Evolutionary conservation across 1,284 basidiomycete species (phyloP).

Genomic region (Austropuccinia psidii): DNA sequence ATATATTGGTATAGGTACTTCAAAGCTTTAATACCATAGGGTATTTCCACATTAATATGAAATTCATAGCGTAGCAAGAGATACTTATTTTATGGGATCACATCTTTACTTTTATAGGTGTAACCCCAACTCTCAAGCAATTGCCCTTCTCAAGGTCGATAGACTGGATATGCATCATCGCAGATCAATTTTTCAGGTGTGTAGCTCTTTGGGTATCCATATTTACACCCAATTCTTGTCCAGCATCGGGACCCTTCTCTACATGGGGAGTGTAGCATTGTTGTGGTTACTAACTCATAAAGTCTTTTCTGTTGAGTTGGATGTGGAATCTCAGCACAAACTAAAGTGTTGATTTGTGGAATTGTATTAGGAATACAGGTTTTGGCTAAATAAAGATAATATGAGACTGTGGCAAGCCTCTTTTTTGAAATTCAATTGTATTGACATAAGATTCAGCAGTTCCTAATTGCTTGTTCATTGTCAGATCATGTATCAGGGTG

Average conservation of each 20-base stretch:
- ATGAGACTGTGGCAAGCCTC: no score
- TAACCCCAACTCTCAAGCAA: not conserved
- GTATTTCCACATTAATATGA: slow-evolving; percentile 24
- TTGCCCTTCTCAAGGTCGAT: not conserved
- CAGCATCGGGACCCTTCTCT: not conserved
- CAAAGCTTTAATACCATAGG: not conserved
- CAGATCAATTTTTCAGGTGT: not conserved
- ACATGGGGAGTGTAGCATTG: not conserved
- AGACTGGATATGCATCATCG: not conserved
- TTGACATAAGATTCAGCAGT: slow-evolving; percentile 48
- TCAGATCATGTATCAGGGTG: no score
- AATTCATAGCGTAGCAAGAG: not conserved
- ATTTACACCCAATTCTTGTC: not conserved
- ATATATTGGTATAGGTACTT: slow-evolving; percentile 20
- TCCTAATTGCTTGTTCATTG: slow-evolving; percentile 47
- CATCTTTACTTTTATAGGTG: not conserved
- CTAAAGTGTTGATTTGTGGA: not conserved
- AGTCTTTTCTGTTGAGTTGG: not conserved
- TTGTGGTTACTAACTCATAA: not conserved
- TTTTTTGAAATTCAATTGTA: slow-evolving; percentile 48
- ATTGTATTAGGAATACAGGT: not conserved
- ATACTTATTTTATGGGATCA: slow-evolving; percentile 13
- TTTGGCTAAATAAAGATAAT: slow-evolving; percentile 36
- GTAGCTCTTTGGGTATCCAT: not conserved
- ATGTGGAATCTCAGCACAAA: not conserved